A percentile compares a stretch with the other conserved stretches of the same genome.
These are phyloP conservation scores for Sphagnurus paluster DNA, from an alignment of 1,284 basidiomycete species.

Conservation along the genomic window DNA sequence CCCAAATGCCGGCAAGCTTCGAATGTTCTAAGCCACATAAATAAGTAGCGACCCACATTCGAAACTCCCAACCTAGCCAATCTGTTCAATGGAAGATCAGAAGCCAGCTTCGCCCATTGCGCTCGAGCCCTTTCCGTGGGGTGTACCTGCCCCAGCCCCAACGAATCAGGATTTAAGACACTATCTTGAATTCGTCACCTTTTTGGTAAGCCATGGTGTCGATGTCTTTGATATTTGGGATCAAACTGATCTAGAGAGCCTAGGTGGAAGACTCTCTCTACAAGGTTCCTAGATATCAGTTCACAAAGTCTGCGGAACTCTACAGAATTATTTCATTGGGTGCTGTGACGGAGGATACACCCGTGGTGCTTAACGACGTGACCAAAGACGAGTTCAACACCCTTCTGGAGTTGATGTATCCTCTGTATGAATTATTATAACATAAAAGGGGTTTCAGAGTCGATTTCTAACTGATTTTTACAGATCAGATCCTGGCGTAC, in stretches of 20 bases:
- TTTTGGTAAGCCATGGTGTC: neutral
- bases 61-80: neutral
- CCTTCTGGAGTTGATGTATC: conserved; percentile 9
- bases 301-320: neutral
- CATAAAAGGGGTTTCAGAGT: neutral
- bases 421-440: conserved; percentile 8
- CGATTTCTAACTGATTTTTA: neutral
- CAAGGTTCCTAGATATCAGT: conserved; percentile 9
- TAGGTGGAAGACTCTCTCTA: conserved; percentile 6
- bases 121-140: no score
- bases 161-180: neutral
- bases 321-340: neutral
- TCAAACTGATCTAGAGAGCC: neutral
- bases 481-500: no score
- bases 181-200: neutral
- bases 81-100: neutral
- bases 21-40: no score
- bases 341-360: conserved; percentile 5
- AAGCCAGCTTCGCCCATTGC: no score
- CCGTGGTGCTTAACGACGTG: neutral
- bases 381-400: conserved; percentile 3
- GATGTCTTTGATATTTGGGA: neutral
- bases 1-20: no score
- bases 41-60: neutral
- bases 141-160: no score